Percentiles rank a stretch among this genome's conserved stretches.
phyloP scores from a whole-genome alignment of 805 yeast species.

The Torulaspora indica region DNA sequence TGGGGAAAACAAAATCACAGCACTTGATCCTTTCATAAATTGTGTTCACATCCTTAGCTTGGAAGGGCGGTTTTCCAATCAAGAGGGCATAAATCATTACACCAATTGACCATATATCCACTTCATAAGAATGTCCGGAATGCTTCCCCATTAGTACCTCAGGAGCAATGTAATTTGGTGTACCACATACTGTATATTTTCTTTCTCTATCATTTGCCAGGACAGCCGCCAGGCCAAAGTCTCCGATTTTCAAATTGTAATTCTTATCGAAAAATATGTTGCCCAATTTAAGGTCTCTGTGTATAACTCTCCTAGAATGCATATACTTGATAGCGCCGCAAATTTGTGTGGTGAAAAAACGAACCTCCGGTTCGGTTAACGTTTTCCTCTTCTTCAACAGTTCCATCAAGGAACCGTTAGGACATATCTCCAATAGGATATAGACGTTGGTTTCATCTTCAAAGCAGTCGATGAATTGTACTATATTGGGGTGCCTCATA shows the following conservation, averaged over 20 bases:
- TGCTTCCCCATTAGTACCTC: conserved; percentile 88
- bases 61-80: conserved; percentile 96
- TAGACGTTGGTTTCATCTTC: conserved; percentile 95
- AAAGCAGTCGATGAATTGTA: conserved; percentile 90
- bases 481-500: conserved; percentile 83
- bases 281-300: conserved; percentile 93
- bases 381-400: conserved; percentile 75
- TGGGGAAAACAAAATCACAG: conserved; percentile 76
- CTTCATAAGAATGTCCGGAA: conserved; percentile 89
- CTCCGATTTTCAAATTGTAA: conserved; percentile 95
- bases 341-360: conserved; percentile 84
- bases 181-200: conserved; percentile 93
- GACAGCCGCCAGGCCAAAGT: conserved; percentile 97
- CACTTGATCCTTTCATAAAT: conserved; percentile 88
- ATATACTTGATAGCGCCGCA: conserved; percentile 91
- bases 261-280: conserved; percentile 90
- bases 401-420: conserved; percentile 92
- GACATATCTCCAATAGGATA: conserved; percentile 88
- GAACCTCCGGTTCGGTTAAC: conserved; percentile 88
- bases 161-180: conserved; percentile 98
- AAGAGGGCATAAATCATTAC: conserved; percentile 91
- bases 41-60: conserved; percentile 86
- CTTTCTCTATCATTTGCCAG: conserved; percentile 65
- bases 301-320: conserved; percentile 89
- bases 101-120: conserved; percentile 97